Evolutionary conservation across 495 filamentous ascomycete genomes (phyloP), one percentile per base, ranked within the genome.

Genomic region (Penicillium canescens): DNA sequence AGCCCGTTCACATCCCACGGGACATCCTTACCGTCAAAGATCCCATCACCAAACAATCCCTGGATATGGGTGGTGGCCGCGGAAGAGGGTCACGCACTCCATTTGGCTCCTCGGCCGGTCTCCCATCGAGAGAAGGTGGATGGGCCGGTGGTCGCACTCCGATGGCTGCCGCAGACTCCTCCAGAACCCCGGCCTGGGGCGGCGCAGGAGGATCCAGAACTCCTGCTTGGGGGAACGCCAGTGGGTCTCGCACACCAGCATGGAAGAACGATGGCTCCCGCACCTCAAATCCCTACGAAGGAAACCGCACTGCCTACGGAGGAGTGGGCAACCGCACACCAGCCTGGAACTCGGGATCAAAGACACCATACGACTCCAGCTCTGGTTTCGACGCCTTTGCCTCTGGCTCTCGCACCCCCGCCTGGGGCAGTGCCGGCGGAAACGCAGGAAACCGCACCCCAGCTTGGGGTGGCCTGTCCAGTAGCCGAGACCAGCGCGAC

Each of bases 261-360:
- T 93, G 90, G 90, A 87, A 85, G 54, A 72, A 59, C 48, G 87
- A 86, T 56, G 84, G 84, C 42, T 88, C 81, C 6, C 84, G 83
- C 52, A 92, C 88, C n/a, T 82, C 84, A 20, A 90, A 90, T 50
- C 84, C 86, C 3, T 90, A 91, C 63, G 91, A 93, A 63, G 91
- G 91, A 44, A 88, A 75, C 60, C 83, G 89, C 33, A 94, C 88
- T 9, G 81, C 73, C 53, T 93, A 81, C 78, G 83, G 88, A 47
- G 86, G 74, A 31, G 56, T 63, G 52, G 67, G 73, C 21, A 76
- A 73, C 48, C 73, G 80, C 40, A 82, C 78, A 4, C 78, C 80
- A 31, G 76, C 78, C 23, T 82, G 80, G 80, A 77, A 79, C 52
- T 71, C 86, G 42, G 82, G 87, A 41, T 82, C 83, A 40, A 83